A percentile compares a stretch with the other conserved stretches of the same genome.
phyloP scores from a whole-genome alignment of 345 rosid species.

The Nasturtium officinale region DNA sequence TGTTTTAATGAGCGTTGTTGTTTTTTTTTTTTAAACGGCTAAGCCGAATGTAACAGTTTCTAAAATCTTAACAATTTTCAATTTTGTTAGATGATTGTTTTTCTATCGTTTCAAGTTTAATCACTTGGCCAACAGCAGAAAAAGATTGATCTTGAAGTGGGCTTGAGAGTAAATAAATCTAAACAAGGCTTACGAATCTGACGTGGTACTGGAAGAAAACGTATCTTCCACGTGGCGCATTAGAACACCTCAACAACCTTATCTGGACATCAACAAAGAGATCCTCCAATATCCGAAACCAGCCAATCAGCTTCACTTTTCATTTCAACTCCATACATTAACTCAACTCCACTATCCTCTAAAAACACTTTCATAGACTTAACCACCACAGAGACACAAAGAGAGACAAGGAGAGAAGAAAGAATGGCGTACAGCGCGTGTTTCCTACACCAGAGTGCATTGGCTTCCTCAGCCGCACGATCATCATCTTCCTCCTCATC shows the following conservation, averaged over 20 bases:
- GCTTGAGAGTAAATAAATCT: background rate
- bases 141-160: background rate
- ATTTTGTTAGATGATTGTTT: constrained; percentile 18
- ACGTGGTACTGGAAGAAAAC: constrained; percentile 31
- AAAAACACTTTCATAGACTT: background rate
- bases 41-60: background rate
- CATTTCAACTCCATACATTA: constrained; percentile 28
- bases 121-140: background rate
- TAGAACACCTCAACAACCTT: constrained; percentile 55
- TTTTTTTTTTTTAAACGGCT: background rate
- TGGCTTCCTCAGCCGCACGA: constrained; percentile 52
- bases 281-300: constrained; percentile 59
- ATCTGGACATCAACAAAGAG: constrained; percentile 58
- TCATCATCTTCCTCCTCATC: constrained; percentile 50
- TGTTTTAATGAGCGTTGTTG: background rate
- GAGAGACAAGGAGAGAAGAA: background rate
- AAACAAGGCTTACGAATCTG: constrained; percentile 13
- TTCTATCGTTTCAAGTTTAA: background rate
- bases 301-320: constrained; percentile 56
- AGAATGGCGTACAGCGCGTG: constrained; percentile 84
- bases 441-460: constrained; percentile 81
- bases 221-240: constrained; percentile 53
- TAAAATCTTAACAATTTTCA: constrained; percentile 6
- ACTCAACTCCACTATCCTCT: constrained; percentile 12
- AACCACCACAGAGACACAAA: background rate